phyloP scores from a whole-genome alignment of 331 rosid genomes.

The Dryas integrifolia region DNA sequence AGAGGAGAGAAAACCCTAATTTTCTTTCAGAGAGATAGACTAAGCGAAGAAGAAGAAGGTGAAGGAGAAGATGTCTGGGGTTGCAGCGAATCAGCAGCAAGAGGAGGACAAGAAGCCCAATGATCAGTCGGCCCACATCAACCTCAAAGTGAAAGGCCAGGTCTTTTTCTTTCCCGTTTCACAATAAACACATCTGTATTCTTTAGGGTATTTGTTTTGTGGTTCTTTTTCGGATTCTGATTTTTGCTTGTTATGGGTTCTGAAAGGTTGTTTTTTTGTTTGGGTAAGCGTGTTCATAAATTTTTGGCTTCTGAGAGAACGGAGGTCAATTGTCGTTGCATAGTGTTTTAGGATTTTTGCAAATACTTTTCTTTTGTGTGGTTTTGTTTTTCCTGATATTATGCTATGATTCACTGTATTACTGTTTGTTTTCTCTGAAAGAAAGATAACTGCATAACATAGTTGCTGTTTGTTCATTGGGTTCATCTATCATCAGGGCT shows the following conservation, averaged over 20 bases:
- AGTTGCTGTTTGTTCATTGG: neutral
- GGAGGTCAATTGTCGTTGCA: too few relatives aligned
- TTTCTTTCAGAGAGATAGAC: neutral
- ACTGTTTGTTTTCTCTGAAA: neutral
- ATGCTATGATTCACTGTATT: neutral
- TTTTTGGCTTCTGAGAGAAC: too few relatives aligned
- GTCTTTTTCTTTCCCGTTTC: slow-evolving; percentile 1
- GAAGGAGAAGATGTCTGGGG: slow-evolving; percentile 26
- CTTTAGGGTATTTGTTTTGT: neutral
- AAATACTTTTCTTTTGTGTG: too few relatives aligned
- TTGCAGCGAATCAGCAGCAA: slow-evolving; percentile 24
- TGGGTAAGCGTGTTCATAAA: too few relatives aligned
- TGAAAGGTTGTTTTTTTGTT: neutral
- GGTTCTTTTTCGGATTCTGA: neutral
- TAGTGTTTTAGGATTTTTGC: too few relatives aligned
- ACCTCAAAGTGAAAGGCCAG: slow-evolving; percentile 44
- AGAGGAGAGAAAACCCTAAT: slow-evolving; percentile 24
- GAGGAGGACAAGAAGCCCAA: slow-evolving; percentile 48
- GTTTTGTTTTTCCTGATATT: too few relatives aligned
- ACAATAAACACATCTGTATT: neutral
- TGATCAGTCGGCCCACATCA: slow-evolving; percentile 41
- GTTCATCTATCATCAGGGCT: too few relatives aligned
- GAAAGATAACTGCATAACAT: neutral
- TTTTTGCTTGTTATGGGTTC: neutral
- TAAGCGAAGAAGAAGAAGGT: neutral